These are phyloP conservation scores for Tulasnella sp. DNA, from an alignment of 768 basidiomycete species.

Conservation along the genomic window DNA sequence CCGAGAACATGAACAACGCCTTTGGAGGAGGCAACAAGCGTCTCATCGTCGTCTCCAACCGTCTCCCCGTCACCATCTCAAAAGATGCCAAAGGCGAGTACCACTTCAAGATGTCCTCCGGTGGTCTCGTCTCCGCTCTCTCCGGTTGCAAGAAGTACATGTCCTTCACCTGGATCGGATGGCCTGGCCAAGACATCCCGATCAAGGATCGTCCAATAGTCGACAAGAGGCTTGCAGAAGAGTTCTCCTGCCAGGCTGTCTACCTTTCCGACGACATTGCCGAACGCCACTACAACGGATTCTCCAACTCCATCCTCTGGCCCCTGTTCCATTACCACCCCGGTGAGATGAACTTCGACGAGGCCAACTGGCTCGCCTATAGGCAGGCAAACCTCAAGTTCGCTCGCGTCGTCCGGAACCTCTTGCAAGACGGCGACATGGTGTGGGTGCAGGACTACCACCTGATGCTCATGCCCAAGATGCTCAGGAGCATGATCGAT, in stretches of 20 bases:
- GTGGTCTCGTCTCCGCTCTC: slow-evolving; percentile 94
- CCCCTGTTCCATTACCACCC: slow-evolving; percentile 99
- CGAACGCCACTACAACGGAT: slow-evolving; percentile 97
- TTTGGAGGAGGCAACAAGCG: slow-evolving; percentile 49
- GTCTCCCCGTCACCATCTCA: slow-evolving; percentile 90
- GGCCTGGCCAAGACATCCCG: slow-evolving; percentile 92
- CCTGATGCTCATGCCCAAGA: slow-evolving; percentile 95
- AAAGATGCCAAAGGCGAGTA: slow-evolving; percentile 90
- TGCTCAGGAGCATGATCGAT: slow-evolving; percentile 82
- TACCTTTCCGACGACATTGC: slow-evolving; percentile 97
- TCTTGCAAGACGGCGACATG: slow-evolving; percentile 80
- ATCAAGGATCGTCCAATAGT: slow-evolving; percentile 83
- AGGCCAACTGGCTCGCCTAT: slow-evolving; percentile 97
- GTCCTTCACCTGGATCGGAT: slow-evolving; percentile 96
- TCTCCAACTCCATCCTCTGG: slow-evolving; percentile 99
- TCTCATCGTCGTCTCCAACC: slow-evolving; percentile 92
- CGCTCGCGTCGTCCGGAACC: slow-evolving; percentile 76
- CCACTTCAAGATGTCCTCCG: slow-evolving; percentile 98
- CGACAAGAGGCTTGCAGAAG: slow-evolving; percentile 85
- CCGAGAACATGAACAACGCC: slow-evolving; percentile 7
- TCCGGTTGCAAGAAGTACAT: slow-evolving; percentile 97
- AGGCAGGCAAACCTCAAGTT: slow-evolving; percentile 94
- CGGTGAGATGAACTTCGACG: slow-evolving; percentile 99
- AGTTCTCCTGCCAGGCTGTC: slow-evolving; percentile 95
- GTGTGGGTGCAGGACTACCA: slow-evolving; percentile 99